A percentile compares a stretch with the other conserved stretches of the same genome.
phyloP scores from a whole-genome alignment of 1,284 basidiomycete species.

The Puccinia horiana region DNA sequence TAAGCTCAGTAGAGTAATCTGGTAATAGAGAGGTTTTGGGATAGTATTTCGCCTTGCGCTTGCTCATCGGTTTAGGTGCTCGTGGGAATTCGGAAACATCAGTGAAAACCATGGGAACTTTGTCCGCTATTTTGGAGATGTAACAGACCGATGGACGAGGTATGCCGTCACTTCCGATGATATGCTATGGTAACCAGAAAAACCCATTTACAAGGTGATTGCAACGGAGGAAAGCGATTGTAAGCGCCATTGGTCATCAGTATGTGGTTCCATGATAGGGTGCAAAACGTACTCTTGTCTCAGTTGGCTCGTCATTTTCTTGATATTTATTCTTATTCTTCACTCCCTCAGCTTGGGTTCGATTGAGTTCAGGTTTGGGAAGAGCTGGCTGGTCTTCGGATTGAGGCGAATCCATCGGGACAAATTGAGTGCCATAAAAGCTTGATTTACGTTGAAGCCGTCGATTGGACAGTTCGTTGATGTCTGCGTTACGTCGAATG shows the following conservation, averaged over 20 bases:
- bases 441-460: conserved; percentile 20
- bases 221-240: background rate
- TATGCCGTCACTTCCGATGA: conserved; percentile 31
- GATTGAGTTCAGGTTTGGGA: background rate
- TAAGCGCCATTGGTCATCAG: background rate
- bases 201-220: no score
- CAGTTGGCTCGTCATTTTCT: conserved; percentile 29
- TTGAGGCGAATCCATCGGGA: conserved; percentile 40
- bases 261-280: background rate
- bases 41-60: conserved; percentile 37
- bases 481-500: conserved; percentile 22
- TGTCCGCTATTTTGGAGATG: conserved; percentile 12
- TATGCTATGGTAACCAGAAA: conserved; percentile 25
- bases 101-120: conserved; percentile 43
- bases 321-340: conserved; percentile 23
- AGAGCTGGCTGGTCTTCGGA: background rate
- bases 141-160: conserved; percentile 37
- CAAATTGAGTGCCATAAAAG: conserved; percentile 46
- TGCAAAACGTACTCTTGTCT: conserved; percentile 20
- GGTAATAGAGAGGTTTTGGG: conserved; percentile 40
- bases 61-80: conserved; percentile 37
- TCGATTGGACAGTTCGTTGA: conserved; percentile 30
- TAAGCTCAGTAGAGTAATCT: conserved; percentile 2
- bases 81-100: conserved; percentile 48
- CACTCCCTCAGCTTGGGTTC: background rate